Evolutionary conservation across 2,329 filamentous ascomycete genomes (phyloP), one percentile per base, ranked within the genome.

Genomic region (Monilinia aucupariae): DNA sequence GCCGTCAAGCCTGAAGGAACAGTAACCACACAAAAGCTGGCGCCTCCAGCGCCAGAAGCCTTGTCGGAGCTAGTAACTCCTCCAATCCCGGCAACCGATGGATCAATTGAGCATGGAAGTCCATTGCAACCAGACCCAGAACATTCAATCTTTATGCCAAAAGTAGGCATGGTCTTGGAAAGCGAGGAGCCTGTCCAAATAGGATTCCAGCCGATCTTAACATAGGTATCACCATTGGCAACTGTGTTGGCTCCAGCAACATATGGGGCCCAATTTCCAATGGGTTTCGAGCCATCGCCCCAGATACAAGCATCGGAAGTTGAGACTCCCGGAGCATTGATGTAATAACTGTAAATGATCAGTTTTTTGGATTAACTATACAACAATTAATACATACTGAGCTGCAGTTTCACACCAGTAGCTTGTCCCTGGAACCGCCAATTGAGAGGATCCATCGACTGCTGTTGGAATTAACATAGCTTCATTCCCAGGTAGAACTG

Each of bases 401-500:
- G 90, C 87, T 64, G 89, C 83, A 15, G 89, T 92, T 51, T 77
- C 75, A 68, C 80, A 84, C 89, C 89, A 92, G 75, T 92, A 92
- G 62, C 77, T 80, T 22, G 80, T 76, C 63, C 80, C 86, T 10
- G 90, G 90, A 43, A 92, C 88, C 56, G 90, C 88, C 61, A 93
- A 78, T 37, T 80, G 81, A n/a, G 79, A 78, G 30, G 71, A 72
- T 66, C 79, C 76, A 27, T 79, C 71, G 53, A 92, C 85, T 66
- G 85, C 75, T n/a, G 88, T 92, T 20, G 89, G 88, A 70, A 92
- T 92, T 68, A 92, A 79, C 89, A 92, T 92, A 65, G 87, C 87
- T 77, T 92, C 89, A 70, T 91, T 88, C 56, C 89, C 89, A 22
- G 89, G 89, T 65, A 92, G 76, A 17, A 91, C 87, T 5, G 89